Conservation (phyloP, 495 filamentous ascomycete genomes). For the Staphylotrichum tortipilum region DNA sequence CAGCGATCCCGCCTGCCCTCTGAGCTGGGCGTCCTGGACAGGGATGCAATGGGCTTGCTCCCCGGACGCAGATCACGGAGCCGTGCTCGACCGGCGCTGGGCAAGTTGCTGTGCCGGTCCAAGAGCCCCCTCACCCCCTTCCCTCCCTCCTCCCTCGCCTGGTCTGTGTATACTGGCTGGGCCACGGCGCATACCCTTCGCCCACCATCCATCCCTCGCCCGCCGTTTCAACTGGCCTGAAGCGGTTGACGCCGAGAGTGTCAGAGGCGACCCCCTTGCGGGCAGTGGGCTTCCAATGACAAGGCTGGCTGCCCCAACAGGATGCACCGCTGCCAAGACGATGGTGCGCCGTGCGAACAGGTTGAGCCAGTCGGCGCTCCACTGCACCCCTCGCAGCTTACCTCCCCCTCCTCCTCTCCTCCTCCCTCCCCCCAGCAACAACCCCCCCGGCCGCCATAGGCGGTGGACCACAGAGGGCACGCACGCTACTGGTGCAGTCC, state of each 20-base stretch:
- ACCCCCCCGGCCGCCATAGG: too few relatives aligned
- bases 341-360: constrained; percentile 12
- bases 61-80: constrained; percentile 4
- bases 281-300: constrained; percentile 3
- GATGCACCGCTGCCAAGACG: constrained; percentile 16
- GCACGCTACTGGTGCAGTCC: constrained; percentile 1
- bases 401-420: too few relatives aligned
- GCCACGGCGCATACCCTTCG: too few relatives aligned
- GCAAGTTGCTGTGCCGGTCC: constrained; percentile 1
- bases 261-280: constrained; percentile 19
- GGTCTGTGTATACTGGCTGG: too few relatives aligned
- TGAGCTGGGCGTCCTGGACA: neutral
- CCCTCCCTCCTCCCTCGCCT: too few relatives aligned
- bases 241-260: constrained; percentile 25
- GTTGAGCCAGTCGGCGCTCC: constrained; percentile 8
- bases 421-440: too few relatives aligned
- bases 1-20: too few relatives aligned
- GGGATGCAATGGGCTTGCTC: neutral
- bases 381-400: constrained; percentile 7
- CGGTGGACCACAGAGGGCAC: too few relatives aligned
- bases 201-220: constrained; percentile 5
- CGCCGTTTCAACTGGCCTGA: constrained; percentile 8
- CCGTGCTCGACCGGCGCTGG: constrained; percentile 3
- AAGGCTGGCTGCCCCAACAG: neutral
- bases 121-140: neutral